Percentiles rank a stretch among this genome's conserved stretches.
These are phyloP conservation scores for Ensete ventricosum DNA, from an alignment of 176 grass and related monocot genomes.

Conservation along the genomic window DNA sequence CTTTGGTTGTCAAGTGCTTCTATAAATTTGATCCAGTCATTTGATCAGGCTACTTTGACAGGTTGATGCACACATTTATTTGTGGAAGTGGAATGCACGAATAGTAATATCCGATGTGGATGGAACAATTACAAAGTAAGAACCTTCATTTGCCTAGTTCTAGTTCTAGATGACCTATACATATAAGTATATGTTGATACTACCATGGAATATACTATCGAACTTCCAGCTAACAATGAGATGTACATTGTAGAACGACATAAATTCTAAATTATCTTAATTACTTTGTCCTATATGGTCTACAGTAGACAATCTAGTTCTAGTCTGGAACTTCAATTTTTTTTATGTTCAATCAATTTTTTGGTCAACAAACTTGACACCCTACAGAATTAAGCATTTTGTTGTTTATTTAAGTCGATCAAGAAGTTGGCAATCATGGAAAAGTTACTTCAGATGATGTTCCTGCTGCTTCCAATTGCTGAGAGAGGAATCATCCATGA, in stretches of 20 bases:
- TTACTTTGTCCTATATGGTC: neutral
- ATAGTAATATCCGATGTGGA: conserved; percentile 99
- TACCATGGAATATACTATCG: neutral
- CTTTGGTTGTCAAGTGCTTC: conserved; percentile 16
- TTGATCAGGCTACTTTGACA: conserved; percentile 39
- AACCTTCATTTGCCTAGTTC: conserved; percentile 5
- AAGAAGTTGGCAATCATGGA: neutral
- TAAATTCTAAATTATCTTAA: neutral
- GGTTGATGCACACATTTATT: conserved; percentile 97
- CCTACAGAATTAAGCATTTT: neutral
- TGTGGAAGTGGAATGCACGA: conserved; percentile 97
- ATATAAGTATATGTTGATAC: neutral
- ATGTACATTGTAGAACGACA: neutral
- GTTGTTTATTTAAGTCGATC: neutral
- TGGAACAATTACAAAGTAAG: conserved; percentile 97
- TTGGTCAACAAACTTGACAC: neutral
- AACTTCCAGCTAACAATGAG: neutral
- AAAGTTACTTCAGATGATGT: neutral
- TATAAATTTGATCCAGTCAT: conserved; percentile 10
- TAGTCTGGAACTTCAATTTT: neutral
- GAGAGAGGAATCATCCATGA: neutral
- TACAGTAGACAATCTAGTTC: neutral
- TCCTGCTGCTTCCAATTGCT: neutral
- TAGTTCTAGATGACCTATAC: neutral
- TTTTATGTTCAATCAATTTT: neutral